These are phyloP conservation scores for Yamadazyma pseudoaaseri DNA, from an alignment of 1,139 yeast genomes.

Conservation along the genomic window DNA sequence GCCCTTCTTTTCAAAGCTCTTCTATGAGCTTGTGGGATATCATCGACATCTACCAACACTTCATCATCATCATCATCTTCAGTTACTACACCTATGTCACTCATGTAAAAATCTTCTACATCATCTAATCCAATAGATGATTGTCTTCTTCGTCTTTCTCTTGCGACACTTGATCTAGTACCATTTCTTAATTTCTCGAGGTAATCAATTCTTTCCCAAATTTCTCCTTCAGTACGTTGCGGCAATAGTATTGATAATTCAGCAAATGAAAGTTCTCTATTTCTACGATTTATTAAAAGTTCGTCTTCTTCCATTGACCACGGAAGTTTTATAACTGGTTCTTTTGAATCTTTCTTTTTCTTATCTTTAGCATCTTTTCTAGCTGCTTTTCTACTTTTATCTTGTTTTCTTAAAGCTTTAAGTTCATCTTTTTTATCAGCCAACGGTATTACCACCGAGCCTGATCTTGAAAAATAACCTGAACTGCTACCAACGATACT, in stretches of 20 bases:
- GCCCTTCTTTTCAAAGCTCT: slow-evolving; percentile 41
- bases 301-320: slow-evolving; percentile 75
- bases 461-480: slow-evolving; percentile 44
- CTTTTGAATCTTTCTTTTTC: slow-evolving; percentile 13
- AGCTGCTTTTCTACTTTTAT: slow-evolving; percentile 12
- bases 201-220: slow-evolving; percentile 58
- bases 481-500: slow-evolving; percentile 33
- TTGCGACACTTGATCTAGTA: slow-evolving; percentile 32
- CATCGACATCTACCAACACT: slow-evolving; percentile 43
- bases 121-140: slow-evolving; percentile 45
- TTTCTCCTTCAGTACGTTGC: slow-evolving; percentile 71
- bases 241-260: slow-evolving; percentile 75
- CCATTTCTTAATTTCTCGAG: slow-evolving; percentile 50
- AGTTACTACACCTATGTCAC: slow-evolving; percentile 37
- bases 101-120: slow-evolving; percentile 47
- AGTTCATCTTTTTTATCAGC: slow-evolving; percentile 32
- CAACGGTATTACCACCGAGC: slow-evolving; percentile 46
- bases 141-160: slow-evolving; percentile 37
- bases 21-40: slow-evolving; percentile 22
- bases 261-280: slow-evolving; percentile 63
- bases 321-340: slow-evolving; percentile 39
- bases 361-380: slow-evolving; percentile 12
- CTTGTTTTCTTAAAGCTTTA: slow-evolving; percentile 25
- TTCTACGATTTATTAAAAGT: slow-evolving; percentile 54
- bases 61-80: slow-evolving; percentile 34